Evolutionary conservation across 176 grass and related monocot species (phyloP).

Genomic region (Thalia dealbata): DNA sequence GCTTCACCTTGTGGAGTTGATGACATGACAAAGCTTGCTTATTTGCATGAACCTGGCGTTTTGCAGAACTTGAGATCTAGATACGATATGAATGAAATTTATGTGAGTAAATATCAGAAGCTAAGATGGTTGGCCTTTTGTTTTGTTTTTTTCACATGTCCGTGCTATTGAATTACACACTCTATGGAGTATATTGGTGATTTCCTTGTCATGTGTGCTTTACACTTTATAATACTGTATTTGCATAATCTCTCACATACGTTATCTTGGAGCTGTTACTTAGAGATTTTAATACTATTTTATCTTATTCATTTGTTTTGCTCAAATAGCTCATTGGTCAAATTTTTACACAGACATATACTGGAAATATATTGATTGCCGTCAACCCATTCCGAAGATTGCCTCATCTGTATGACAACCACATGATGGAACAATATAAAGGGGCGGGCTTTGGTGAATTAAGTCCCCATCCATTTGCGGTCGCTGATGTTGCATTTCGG

Average conservation of each 20-base stretch:
- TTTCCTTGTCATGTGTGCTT: too few relatives aligned
- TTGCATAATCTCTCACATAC: not conserved
- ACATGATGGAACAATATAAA: slow-evolving; percentile 99
- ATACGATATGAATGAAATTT: slow-evolving; percentile 99
- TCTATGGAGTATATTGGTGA: not conserved
- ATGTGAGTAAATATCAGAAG: slow-evolving; percentile 46
- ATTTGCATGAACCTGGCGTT: slow-evolving; percentile 95
- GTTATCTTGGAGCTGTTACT: not conserved
- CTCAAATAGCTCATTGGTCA: slow-evolving; percentile 19
- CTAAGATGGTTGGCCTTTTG: not conserved
- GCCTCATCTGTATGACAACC: slow-evolving; percentile 80
- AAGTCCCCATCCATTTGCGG: slow-evolving; percentile 88
- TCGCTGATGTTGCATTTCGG: slow-evolving; percentile 89
- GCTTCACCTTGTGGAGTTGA: slow-evolving; percentile 86
- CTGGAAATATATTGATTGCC: slow-evolving; percentile 91
- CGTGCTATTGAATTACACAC: not conserved
- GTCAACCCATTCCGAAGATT: slow-evolving; percentile 94
- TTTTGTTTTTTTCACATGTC: not conserved
- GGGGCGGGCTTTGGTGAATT: slow-evolving; percentile 86
- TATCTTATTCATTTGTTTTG: not conserved
- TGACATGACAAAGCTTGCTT: slow-evolving; percentile 98
- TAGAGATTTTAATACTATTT: not conserved
- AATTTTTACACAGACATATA: slow-evolving; percentile 60
- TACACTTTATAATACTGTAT: not conserved
- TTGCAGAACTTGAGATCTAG: slow-evolving; percentile 91